Evolutionary conservation across 495 filamentous ascomycete species (phyloP).

Genomic region (Talaromyces liani): DNA sequence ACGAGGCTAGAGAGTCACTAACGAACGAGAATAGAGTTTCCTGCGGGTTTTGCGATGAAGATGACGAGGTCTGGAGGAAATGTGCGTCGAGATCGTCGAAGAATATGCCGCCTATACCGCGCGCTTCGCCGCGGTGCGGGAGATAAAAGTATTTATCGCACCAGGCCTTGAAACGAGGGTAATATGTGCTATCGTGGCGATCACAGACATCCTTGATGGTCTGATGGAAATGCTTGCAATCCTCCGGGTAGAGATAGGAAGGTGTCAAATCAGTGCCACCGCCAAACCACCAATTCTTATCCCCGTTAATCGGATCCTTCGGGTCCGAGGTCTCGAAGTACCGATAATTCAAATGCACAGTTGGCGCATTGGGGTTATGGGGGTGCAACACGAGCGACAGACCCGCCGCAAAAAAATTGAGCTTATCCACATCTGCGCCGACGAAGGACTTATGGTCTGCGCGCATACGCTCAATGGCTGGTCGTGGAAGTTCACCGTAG

Average conservation of each 20-base stretch:
- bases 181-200: constrained; percentile 86
- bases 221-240: constrained; percentile 93
- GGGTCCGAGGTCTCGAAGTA: constrained; percentile 87
- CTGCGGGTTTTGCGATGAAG: constrained; percentile 65
- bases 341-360: constrained; percentile 96
- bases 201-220: constrained; percentile 91
- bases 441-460: constrained; percentile 87
- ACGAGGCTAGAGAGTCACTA: constrained; percentile 73
- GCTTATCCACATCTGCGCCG: constrained; percentile 62
- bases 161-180: constrained; percentile 94
- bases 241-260: constrained; percentile 90
- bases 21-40: constrained; percentile 91
- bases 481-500: constrained; percentile 81
- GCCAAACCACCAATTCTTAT: constrained; percentile 92
- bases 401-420: constrained; percentile 93
- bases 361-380: constrained; percentile 91
- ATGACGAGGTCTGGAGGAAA: constrained; percentile 35
- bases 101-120: constrained; percentile 94
- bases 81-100: constrained; percentile 91
- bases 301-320: constrained; percentile 55
- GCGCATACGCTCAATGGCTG: constrained; percentile 89
- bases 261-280: constrained; percentile 93
- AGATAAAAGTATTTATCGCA: constrained; percentile 97
- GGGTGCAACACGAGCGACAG: constrained; percentile 90
- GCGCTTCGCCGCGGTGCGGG: constrained; percentile 81